These are phyloP conservation scores for Blastomyces parvus DNA, from an alignment of 2,329 filamentous ascomycete species.

Conservation along the genomic window DNA sequence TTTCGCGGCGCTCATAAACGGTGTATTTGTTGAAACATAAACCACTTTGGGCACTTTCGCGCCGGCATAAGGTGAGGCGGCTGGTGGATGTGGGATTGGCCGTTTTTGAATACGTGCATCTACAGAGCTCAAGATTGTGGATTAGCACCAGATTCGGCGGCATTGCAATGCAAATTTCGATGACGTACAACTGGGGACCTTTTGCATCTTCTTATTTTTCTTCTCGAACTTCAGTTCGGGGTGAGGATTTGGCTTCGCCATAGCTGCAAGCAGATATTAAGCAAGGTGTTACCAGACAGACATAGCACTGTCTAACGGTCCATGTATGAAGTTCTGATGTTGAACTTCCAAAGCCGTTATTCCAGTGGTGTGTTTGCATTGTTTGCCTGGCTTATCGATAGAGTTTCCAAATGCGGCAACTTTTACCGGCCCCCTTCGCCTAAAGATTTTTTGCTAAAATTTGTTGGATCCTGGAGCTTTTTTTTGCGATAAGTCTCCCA, in stretches of 20 bases:
- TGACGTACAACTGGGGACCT: conserved; percentile 29
- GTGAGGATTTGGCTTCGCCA: conserved; percentile 10
- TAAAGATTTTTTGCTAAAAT: conserved; percentile 9
- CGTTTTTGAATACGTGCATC: conserved; percentile 46
- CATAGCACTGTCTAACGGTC: too few species aligned
- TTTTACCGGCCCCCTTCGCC: conserved; percentile 6
- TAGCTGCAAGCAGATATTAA: background rate
- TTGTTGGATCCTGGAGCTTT: background rate
- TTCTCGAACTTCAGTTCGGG: conserved; percentile 30
- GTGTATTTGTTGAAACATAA: conserved; percentile 47
- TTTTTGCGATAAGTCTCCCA: background rate
- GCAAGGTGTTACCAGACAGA: background rate
- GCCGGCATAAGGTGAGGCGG: conserved; percentile 46
- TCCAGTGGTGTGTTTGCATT: conserved; percentile 1
- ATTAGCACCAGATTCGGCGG: background rate
- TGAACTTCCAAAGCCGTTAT: too few species aligned
- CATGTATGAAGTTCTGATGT: background rate
- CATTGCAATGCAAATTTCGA: background rate
- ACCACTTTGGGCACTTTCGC: conserved; percentile 43
- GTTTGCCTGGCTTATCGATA: conserved; percentile 8
- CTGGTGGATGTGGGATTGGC: conserved; percentile 48
- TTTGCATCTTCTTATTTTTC: conserved; percentile 30
- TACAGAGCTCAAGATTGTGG: conserved; percentile 15
- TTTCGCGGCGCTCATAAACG: conserved; percentile 52
- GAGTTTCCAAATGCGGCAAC: background rate